Conservation (phyloP, 345 rosid species). For the Microthlaspi erraticum region DNA sequence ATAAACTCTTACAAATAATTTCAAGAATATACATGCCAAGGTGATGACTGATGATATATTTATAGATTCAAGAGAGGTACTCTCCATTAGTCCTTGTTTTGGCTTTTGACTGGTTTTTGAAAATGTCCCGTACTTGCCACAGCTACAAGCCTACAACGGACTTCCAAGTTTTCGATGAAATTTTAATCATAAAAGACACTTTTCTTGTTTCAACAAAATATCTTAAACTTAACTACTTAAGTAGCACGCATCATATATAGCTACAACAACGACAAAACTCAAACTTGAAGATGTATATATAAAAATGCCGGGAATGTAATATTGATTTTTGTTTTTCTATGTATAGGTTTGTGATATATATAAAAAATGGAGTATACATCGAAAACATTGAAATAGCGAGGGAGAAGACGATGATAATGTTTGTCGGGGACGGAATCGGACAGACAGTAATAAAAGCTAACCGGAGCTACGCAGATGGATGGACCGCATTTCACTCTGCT, state of each 20-base stretch:
- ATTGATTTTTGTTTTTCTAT: not conserved
- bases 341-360: constrained; percentile 76
- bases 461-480: constrained; percentile 65
- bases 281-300: constrained; percentile 18
- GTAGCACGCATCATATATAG: not conserved
- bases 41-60: not conserved
- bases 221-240: no score
- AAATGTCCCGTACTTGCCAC: not conserved
- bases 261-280: constrained; percentile 8
- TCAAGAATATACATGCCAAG: not conserved
- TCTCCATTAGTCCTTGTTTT: not conserved
- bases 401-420: constrained; percentile 65
- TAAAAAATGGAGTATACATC: constrained; percentile 70
- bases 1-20: not conserved
- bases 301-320: not conserved
- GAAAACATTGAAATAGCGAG: constrained; percentile 78
- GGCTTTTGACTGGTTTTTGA: not conserved
- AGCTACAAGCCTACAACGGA: not conserved
- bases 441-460: constrained; percentile 67
- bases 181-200: not conserved
- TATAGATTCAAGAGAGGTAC: not conserved
- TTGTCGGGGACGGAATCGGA: constrained; percentile 88
- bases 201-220: no score
- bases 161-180: not conserved
- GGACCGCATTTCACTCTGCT: constrained; percentile 84